Conservation (phyloP, 1,139 yeast species). For the Protomyces arabidopsidicola region DNA sequence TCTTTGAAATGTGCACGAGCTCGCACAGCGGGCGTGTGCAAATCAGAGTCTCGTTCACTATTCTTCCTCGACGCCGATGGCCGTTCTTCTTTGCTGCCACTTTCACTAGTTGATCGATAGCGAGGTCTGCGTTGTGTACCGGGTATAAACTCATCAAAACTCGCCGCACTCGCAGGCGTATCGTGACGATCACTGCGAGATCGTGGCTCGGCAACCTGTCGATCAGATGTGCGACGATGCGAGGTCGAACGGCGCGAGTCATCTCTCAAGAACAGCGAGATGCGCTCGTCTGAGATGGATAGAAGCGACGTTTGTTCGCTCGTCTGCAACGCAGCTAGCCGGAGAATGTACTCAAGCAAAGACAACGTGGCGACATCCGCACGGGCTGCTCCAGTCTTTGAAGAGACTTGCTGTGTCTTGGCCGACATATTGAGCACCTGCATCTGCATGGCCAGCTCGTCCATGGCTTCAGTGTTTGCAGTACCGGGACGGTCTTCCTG, state of each 20-base stretch:
- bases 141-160: slow-evolving; percentile 20
- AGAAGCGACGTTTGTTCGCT: slow-evolving; percentile 56
- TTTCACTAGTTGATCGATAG: not conserved
- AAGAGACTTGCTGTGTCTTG: slow-evolving; percentile 9
- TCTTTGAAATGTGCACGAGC: not conserved
- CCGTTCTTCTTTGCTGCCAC: not conserved
- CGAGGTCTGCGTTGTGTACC: slow-evolving; percentile 12
- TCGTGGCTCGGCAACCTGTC: slow-evolving; percentile 5
- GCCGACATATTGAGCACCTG: slow-evolving; percentile 25
- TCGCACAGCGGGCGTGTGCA: not conserved
- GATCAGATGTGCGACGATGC: slow-evolving; percentile 1
- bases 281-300: slow-evolving; percentile 61
- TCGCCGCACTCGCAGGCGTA: slow-evolving; percentile 15
- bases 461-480: slow-evolving; percentile 2
- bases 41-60: no score
- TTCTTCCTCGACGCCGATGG: no score
- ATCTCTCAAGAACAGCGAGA: slow-evolving; percentile 60
- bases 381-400: not conserved
- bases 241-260: slow-evolving; percentile 38
- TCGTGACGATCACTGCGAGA: slow-evolving; percentile 15
- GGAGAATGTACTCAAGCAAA: slow-evolving; percentile 58
- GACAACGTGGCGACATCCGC: slow-evolving; percentile 39
- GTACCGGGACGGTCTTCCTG: not conserved
- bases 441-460: slow-evolving; percentile 25
- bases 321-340: slow-evolving; percentile 60